Conservation (phyloP, 148 eudicot genomes). For the Oxyria digyna region DNA sequence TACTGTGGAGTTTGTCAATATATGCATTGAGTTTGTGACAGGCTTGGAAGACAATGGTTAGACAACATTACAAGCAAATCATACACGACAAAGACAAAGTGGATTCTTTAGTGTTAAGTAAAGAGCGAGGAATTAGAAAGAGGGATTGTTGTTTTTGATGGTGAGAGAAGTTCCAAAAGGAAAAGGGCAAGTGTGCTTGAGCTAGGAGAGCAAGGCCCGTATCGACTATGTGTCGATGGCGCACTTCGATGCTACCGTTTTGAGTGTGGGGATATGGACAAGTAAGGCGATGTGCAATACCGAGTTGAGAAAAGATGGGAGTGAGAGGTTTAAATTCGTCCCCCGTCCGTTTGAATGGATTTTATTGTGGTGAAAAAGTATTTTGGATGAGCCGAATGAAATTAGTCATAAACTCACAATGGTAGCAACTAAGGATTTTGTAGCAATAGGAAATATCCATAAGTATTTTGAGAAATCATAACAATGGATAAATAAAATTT, state of each 20-base stretch:
- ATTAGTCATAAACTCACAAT: background rate
- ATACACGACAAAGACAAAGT: too few relatives aligned
- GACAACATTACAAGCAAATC: too few relatives aligned
- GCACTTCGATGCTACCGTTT: too few relatives aligned
- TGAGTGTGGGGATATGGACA: background rate
- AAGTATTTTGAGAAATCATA: background rate
- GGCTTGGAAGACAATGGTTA: too few relatives aligned
- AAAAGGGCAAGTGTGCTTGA: background rate
- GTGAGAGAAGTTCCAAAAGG: too few relatives aligned
- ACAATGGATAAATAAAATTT: background rate
- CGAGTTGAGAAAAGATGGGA: background rate
- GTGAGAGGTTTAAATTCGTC: background rate
- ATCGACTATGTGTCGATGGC: too few relatives aligned
- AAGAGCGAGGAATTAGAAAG: too few relatives aligned
- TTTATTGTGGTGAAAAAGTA: too few relatives aligned
- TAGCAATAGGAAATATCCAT: background rate
- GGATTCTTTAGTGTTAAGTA: too few relatives aligned
- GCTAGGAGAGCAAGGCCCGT: background rate
- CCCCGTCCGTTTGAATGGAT: background rate
- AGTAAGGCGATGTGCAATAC: background rate
- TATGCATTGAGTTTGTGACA: too few relatives aligned
- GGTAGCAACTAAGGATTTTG: background rate
- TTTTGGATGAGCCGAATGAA: background rate
- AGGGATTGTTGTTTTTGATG: too few relatives aligned
- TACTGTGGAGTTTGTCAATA: too few relatives aligned